Conservation (phyloP, 805 yeast genomes). For the Yarrowia porcina region DNA sequence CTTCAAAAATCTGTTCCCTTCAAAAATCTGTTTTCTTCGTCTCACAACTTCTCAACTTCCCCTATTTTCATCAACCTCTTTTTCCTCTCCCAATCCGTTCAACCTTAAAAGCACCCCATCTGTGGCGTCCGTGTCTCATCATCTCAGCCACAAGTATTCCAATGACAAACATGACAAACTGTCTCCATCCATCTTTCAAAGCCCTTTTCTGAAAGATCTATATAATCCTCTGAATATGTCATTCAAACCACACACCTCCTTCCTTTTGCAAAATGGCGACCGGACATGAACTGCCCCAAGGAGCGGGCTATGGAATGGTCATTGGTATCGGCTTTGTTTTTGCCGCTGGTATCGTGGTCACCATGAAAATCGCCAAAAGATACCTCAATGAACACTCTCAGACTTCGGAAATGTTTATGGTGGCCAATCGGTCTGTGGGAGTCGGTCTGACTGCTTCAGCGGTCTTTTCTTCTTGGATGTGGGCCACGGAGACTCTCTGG, state of each 20-base stretch:
- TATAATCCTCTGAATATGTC: not conserved
- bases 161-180: not conserved
- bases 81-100: no score
- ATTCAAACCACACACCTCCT: not conserved
- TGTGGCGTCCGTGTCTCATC: slow-evolving; percentile 18
- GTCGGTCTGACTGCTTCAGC: slow-evolving; percentile 47
- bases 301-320: slow-evolving; percentile 80
- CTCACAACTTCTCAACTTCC: no score
- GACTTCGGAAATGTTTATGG: slow-evolving; percentile 35
- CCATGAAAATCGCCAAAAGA: slow-evolving; percentile 31
- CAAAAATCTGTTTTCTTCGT: no score
- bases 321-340: slow-evolving; percentile 77
- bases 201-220: no score
- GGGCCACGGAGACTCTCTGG: slow-evolving; percentile 45
- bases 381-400: slow-evolving; percentile 31
- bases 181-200: no score
- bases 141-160: not conserved
- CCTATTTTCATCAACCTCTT: no score
- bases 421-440: slow-evolving; percentile 44
- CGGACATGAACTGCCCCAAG: slow-evolving; percentile 33
- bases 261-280: not conserved
- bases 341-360: slow-evolving; percentile 37
- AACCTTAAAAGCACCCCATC: slow-evolving; percentile 17
- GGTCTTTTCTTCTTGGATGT: slow-evolving; percentile 49
- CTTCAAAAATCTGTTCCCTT: no score